These are phyloP conservation scores for Penicillium manginii DNA, from an alignment of 495 filamentous ascomycete genomes.

Conservation along the genomic window DNA sequence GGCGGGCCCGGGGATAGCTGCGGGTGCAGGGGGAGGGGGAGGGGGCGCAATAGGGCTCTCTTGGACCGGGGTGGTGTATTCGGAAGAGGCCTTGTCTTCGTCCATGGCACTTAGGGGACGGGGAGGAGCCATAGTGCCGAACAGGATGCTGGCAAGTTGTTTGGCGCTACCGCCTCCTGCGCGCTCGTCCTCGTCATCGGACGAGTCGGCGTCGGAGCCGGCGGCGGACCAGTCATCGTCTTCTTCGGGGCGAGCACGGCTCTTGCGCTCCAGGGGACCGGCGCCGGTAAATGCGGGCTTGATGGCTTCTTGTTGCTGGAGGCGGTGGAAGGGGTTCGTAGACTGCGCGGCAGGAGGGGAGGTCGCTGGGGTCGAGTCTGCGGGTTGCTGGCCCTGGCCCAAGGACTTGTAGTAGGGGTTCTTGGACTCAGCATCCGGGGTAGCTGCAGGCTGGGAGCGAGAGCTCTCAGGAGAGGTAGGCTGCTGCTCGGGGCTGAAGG, in stretches of 20 bases:
- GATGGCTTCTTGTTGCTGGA: slow-evolving; percentile 58
- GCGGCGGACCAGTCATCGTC: slow-evolving; percentile 87
- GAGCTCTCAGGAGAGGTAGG: slow-evolving; percentile 34
- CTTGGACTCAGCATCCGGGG: slow-evolving; percentile 54
- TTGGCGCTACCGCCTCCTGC: slow-evolving; percentile 81
- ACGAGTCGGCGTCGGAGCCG: slow-evolving; percentile 74
- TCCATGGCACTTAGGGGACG: slow-evolving; percentile 84
- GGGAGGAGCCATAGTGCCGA: slow-evolving; percentile 96
- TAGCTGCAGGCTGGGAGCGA: slow-evolving; percentile 25
- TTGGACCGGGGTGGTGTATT: slow-evolving; percentile 44
- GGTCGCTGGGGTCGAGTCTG: slow-evolving; percentile 17
- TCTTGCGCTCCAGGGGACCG: slow-evolving; percentile 48
- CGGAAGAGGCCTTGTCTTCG: slow-evolving; percentile 55
- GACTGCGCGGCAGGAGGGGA: slow-evolving; percentile 53
- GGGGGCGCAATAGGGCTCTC: slow-evolving; percentile 35
- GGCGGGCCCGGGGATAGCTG: slow-evolving; percentile 36
- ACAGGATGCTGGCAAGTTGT: slow-evolving; percentile 89
- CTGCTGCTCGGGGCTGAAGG: slow-evolving; percentile 21
- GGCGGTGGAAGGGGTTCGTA: slow-evolving; percentile 95
- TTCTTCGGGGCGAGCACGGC: slow-evolving; percentile 68
- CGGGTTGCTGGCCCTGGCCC: slow-evolving; percentile 52
- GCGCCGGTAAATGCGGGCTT: slow-evolving; percentile 42
- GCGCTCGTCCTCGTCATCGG: slow-evolving; percentile 71
- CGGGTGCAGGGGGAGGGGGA: slow-evolving; percentile 33
- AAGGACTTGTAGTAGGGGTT: slow-evolving; percentile 79